Percentiles rank a stretch among this genome's conserved stretches.
Conservation (phyloP, 148 eudicot genomes). For the Gaultheria prostrata region DNA sequence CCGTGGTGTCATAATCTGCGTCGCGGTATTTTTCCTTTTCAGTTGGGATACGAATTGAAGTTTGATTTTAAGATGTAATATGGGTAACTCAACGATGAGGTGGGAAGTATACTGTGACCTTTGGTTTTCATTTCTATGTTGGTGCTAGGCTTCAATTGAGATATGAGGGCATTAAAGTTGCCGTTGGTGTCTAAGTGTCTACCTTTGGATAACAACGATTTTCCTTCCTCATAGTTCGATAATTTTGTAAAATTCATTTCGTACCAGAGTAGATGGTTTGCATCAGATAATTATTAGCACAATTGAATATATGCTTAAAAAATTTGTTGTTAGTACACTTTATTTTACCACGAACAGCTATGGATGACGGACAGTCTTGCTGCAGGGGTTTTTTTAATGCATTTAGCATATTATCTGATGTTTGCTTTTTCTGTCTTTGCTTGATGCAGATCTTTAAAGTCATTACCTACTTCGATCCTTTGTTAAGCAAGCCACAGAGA, state of each 20-base stretch:
- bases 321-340: background rate
- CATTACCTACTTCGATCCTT: background rate
- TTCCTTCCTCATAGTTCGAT: background rate
- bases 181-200: background rate
- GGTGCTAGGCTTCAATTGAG: background rate
- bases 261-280: background rate
- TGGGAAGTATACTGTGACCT: background rate
- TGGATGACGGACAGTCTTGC: background rate
- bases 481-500: conserved; percentile 26
- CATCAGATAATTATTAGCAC: background rate
- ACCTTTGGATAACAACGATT: background rate
- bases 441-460: background rate
- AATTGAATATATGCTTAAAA: background rate
- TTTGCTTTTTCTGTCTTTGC: background rate
- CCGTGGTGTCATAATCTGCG: background rate
- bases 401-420: background rate
- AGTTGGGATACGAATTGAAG: background rate
- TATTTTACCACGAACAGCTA: background rate
- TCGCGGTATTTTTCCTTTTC: background rate
- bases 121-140: background rate
- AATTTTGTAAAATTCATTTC: background rate
- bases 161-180: background rate
- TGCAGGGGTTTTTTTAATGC: background rate
- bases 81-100: background rate
- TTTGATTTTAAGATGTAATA: background rate